phyloP scores from a whole-genome alignment of 78 protist species.

The Dictyostelium purpureum region DNA sequence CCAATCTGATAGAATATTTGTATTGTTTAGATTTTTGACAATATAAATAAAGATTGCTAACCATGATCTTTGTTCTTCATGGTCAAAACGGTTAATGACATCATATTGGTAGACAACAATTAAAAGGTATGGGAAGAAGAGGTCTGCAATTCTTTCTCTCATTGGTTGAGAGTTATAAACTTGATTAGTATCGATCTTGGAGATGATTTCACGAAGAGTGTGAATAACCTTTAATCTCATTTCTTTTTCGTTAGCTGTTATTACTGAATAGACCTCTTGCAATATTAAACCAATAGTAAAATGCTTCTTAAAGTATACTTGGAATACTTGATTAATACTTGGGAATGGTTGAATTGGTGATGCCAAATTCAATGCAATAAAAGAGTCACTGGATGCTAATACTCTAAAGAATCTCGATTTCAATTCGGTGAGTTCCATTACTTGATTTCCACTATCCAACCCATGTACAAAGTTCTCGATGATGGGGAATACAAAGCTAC shows the following conservation, averaged over 20 bases:
- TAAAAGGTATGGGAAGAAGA: constrained; percentile 61
- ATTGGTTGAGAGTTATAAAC: constrained; percentile 29
- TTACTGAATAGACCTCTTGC: constrained; percentile 41
- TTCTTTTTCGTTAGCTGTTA: constrained; percentile 11
- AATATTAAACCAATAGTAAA: constrained; percentile 63
- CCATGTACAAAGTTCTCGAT: constrained; percentile 27
- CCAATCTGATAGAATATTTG: constrained; percentile 61
- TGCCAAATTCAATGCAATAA: constrained; percentile 68
- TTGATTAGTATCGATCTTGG: constrained; percentile 1
- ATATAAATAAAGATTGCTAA: constrained; percentile 64
- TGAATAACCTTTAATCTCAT: constrained; percentile 27
- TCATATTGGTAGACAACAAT: constrained; percentile 35
- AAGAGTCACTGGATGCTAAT: constrained; percentile 21
- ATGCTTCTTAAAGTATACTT: constrained; percentile 40
- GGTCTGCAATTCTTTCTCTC: constrained; percentile 56
- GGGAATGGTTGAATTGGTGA: not conserved
- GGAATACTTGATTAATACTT: not conserved
- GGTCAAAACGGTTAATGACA: not conserved
- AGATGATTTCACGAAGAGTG: constrained; percentile 36
- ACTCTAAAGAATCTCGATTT: constrained; percentile 55
- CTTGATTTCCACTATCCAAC: constrained; percentile 1
- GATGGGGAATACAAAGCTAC: constrained; percentile 49
- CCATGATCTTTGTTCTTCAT: constrained; percentile 16
- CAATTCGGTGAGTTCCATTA: constrained; percentile 42
- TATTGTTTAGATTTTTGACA: constrained; percentile 62